These are phyloP conservation scores for Monilinia fructigena DNA, from an alignment of 2,329 filamentous ascomycete genomes.

Conservation along the genomic window DNA sequence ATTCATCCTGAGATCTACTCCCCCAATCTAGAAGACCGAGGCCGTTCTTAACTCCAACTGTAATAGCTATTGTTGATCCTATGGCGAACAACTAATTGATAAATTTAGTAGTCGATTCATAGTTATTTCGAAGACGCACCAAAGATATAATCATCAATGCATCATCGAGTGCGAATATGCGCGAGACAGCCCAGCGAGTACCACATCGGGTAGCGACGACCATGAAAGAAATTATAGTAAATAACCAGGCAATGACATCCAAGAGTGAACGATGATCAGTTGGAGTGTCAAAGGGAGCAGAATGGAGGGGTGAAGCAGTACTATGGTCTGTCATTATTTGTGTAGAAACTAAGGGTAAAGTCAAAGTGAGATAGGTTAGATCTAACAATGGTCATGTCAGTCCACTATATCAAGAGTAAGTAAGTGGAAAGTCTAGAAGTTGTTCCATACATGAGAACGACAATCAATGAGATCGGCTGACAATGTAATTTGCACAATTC, in stretches of 20 bases:
- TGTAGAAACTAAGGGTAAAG: slow-evolving; percentile 6
- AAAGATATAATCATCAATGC: slow-evolving; percentile 4
- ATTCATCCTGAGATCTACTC: background rate
- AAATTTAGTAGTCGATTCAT: background rate
- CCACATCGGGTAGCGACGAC: slow-evolving; percentile 8
- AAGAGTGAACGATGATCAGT: slow-evolving; percentile 3
- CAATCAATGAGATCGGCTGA: background rate
- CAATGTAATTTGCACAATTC: background rate
- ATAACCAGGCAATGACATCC: background rate
- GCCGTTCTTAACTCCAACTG: background rate
- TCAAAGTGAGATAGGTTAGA: background rate
- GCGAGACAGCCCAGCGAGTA: slow-evolving; percentile 8
- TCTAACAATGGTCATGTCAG: background rate
- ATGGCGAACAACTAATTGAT: background rate
- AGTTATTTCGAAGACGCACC: background rate
- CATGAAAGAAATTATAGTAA: slow-evolving; percentile 1
- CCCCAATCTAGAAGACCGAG: slow-evolving; percentile 7
- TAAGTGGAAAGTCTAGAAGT: background rate
- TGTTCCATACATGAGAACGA: background rate
- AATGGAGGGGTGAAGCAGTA: background rate
- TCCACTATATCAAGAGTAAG: background rate
- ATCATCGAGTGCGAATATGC: slow-evolving; percentile 1
- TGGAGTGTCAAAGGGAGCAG: background rate
- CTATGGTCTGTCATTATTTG: slow-evolving; percentile 9
- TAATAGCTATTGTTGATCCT: slow-evolving; percentile 1